Evolutionary conservation across 2,329 filamentous ascomycete species (phyloP), one percentile per base, ranked within the genome.

Genomic region (Apiospora hydei): DNA sequence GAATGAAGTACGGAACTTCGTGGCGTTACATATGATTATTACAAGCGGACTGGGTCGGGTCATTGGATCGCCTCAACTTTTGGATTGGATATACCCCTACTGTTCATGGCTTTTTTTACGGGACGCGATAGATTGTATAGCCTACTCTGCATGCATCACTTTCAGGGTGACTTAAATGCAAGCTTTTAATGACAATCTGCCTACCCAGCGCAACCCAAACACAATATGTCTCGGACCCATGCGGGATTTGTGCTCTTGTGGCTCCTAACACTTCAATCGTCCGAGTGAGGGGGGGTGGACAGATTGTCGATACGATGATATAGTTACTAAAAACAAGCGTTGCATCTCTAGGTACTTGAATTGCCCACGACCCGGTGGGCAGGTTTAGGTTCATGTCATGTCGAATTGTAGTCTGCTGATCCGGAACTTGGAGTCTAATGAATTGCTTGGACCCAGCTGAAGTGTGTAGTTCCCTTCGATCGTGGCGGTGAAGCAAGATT

Each of bases 81-180:
- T 69, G 44, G 44, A 38, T 69, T 69, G 67, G 67, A 69, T 69
- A 69, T 69, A 69, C 67, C 67, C 67, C 67, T 69, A 49, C 47
- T 69, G 67, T 69, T 69, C 43, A 69, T 49, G 67, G 67, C 49
- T 10, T 41, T 64, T 64, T 64, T 41, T 6, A 61, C 41, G 30
- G 21, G 57, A 64, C 41, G 57, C 57, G 57, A 64, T 64, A 41
- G 34, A 41, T 64, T 21, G 30, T 34, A 64, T 41, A 13, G 34
- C 21, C 3, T 41, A 64, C 34, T n/a, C 30, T 24, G 13, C 30
- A 41, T 64, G 34, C 34, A 41, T 24, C 53, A 61, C 38, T 34
- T 38, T 41, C 57, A 41, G 34, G 30, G 57, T 41, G 41, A 41
- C 57, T 41, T 41, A 30, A 7, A 61, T 21, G 41, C 21, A 41